Evolutionary conservation across 306 rosid genomes (phyloP).

Genomic region (Vicia faba): DNA sequence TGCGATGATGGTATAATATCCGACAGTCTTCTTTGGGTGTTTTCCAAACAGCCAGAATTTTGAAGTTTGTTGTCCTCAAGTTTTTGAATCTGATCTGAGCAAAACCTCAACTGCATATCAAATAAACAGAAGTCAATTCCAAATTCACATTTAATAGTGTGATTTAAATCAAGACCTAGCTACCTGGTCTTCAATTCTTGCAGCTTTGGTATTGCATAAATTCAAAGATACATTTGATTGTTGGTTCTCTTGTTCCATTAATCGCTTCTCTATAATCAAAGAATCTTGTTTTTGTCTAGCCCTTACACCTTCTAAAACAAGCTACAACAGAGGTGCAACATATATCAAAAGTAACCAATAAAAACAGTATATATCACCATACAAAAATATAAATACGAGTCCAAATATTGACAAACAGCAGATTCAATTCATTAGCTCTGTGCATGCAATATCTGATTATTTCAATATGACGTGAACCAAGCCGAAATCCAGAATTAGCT

Average conservation of each 20-base stretch:
- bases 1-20: constrained; percentile 67
- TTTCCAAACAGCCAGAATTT: constrained; percentile 56
- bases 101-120: constrained; percentile 67
- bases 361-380: constrained; percentile 2
- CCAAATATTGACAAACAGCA: neutral
- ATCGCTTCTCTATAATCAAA: constrained; percentile 58
- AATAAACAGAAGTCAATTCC: constrained; percentile 27
- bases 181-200: constrained; percentile 90
- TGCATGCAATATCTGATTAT: neutral
- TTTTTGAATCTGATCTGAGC: constrained; percentile 71
- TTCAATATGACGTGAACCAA: neutral
- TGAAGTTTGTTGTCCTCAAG: constrained; percentile 61
- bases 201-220: constrained; percentile 68
- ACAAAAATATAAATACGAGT: neutral
- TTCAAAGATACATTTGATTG: constrained; percentile 63
- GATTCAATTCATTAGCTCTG: neutral
- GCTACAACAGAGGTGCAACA: constrained; percentile 57
- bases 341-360: constrained; percentile 22
- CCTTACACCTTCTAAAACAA: constrained; percentile 83
- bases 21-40: constrained; percentile 59
- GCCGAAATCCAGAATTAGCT: neutral
- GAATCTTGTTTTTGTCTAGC: constrained; percentile 72
- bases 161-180: constrained; percentile 29
- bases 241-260: constrained; percentile 70
- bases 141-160: constrained; percentile 20